phyloP scores from a whole-genome alignment of 2,329 filamentous ascomycete genomes.

The Proliferodiscus dingleyae region DNA sequence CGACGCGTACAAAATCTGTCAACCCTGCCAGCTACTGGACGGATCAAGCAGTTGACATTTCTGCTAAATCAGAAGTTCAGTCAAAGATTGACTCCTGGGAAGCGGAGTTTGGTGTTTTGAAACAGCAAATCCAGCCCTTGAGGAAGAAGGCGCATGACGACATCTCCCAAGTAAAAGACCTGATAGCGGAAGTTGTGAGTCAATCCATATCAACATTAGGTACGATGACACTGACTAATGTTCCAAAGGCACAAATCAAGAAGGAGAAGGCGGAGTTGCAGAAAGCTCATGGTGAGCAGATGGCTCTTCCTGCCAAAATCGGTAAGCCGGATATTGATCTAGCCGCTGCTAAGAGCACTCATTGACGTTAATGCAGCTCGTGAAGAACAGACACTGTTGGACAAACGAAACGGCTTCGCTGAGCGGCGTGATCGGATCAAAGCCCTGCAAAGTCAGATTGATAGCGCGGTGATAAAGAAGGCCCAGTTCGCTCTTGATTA shows the following conservation, averaged over 20 bases:
- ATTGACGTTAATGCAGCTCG: constrained; percentile 29
- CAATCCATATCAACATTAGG: background rate
- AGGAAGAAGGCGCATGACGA: constrained; percentile 33
- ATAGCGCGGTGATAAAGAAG: constrained; percentile 51
- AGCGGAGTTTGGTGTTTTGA: constrained; percentile 26
- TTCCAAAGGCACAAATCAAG: constrained; percentile 43
- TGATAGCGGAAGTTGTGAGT: constrained; percentile 39
- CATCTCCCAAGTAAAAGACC: constrained; percentile 28
- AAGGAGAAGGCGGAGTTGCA: constrained; percentile 65
- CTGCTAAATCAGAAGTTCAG: constrained; percentile 58
- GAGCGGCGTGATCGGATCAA: constrained; percentile 39
- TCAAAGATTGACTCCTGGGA: constrained; percentile 38
- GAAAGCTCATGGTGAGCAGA: constrained; percentile 58
- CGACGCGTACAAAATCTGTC: constrained; percentile 61
- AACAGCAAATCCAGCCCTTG: constrained; percentile 15
- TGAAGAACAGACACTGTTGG: constrained; percentile 34
- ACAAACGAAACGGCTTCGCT: constrained; percentile 34
- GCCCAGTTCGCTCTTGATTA: constrained; percentile 48
- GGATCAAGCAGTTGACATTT: constrained; percentile 66
- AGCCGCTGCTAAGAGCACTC: background rate
- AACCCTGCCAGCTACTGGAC: constrained; percentile 65
- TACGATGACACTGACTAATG: background rate
- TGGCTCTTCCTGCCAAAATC: constrained; percentile 65
- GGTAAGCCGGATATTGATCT: constrained; percentile 42
- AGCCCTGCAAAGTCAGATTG: constrained; percentile 49